These are phyloP conservation scores for Kalanchoe fedtschenkoi DNA, from an alignment of 164 flowering plant genomes.

Conservation along the genomic window DNA sequence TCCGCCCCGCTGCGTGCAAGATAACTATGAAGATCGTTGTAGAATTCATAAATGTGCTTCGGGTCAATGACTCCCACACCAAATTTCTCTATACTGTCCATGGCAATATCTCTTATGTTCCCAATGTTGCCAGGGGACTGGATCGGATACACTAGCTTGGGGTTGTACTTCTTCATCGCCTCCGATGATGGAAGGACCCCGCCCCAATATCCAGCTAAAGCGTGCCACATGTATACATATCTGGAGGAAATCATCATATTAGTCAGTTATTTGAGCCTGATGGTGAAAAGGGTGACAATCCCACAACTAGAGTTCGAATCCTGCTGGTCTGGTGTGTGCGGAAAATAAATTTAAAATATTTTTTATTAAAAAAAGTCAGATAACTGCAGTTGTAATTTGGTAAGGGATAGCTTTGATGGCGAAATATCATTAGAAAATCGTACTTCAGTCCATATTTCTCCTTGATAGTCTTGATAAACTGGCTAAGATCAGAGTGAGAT, in stretches of 20 bases:
- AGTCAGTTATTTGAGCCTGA: background rate
- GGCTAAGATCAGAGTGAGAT: slow-evolving; percentile 22
- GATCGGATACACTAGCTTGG: slow-evolving; percentile 44
- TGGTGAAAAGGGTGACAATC: background rate
- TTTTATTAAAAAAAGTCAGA: too few species aligned
- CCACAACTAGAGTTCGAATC: too few species aligned
- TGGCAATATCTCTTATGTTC: slow-evolving; percentile 48
- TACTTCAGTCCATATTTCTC: slow-evolving; percentile 52
- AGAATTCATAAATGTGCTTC: slow-evolving; percentile 45
- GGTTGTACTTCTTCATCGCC: slow-evolving; percentile 49
- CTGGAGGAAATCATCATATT: slow-evolving; percentile 21
- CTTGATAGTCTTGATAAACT: slow-evolving; percentile 40
- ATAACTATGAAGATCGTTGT: slow-evolving; percentile 63
- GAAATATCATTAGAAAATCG: slow-evolving; percentile 5
- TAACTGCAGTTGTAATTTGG: too few species aligned
- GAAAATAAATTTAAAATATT: too few species aligned
- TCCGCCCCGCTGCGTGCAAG: slow-evolving; percentile 52
- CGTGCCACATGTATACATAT: slow-evolving; percentile 75
- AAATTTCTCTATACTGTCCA: slow-evolving; percentile 52
- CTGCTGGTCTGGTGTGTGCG: too few species aligned
- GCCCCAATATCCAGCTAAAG: slow-evolving; percentile 78
- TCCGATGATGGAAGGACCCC: slow-evolving; percentile 60
- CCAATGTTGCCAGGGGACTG: slow-evolving; percentile 54
- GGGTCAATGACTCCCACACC: slow-evolving; percentile 66
- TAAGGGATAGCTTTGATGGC: too few species aligned